Percentiles rank a stretch among this genome's conserved stretches.
Conservation (phyloP, 176 grass and related monocot species). For the Carex scoparia region DNA sequence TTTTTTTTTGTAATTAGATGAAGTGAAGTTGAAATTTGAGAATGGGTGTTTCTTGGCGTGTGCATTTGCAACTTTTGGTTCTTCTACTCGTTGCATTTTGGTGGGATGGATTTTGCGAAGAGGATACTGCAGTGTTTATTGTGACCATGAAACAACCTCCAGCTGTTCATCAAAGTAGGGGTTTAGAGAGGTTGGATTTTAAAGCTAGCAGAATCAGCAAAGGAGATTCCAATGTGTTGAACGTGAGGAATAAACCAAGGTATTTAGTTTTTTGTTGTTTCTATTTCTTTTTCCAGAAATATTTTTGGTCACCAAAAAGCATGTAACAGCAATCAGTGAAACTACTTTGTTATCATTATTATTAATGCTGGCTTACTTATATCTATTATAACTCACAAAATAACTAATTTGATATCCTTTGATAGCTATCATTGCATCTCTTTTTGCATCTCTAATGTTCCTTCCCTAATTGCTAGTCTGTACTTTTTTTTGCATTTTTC, state of each 20-base stretch:
- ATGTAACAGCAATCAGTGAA: not conserved
- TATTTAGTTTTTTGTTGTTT: constrained; percentile 17
- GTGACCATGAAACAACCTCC: constrained; percentile 78
- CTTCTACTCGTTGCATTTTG: constrained; percentile 22
- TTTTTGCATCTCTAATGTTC: too few relatives aligned
- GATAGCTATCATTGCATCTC: too few relatives aligned
- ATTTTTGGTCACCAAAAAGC: not conserved
- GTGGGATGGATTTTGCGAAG: constrained; percentile 31
- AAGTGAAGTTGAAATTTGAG: constrained; percentile 2
- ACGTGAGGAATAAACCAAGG: constrained; percentile 65
- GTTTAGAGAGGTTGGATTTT: constrained; percentile 34
- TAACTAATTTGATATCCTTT: too few relatives aligned
- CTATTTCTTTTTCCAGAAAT: constrained; percentile 10
- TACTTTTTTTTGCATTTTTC: too few relatives aligned
- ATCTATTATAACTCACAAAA: too few relatives aligned
- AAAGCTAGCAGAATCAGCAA: constrained; percentile 31
- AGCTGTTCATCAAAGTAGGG: constrained; percentile 45
- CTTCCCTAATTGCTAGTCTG: too few relatives aligned
- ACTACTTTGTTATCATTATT: too few relatives aligned
- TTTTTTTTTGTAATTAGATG: not conserved
- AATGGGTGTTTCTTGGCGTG: constrained; percentile 6
- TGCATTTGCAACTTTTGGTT: constrained; percentile 12
- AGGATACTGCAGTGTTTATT: constrained; percentile 77
- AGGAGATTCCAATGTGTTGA: constrained; percentile 41
- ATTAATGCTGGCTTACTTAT: too few relatives aligned